Base-by-base conservation (phyloP, 495 filamentous ascomycete genomes). In the Xylaria grammica region DNA sequence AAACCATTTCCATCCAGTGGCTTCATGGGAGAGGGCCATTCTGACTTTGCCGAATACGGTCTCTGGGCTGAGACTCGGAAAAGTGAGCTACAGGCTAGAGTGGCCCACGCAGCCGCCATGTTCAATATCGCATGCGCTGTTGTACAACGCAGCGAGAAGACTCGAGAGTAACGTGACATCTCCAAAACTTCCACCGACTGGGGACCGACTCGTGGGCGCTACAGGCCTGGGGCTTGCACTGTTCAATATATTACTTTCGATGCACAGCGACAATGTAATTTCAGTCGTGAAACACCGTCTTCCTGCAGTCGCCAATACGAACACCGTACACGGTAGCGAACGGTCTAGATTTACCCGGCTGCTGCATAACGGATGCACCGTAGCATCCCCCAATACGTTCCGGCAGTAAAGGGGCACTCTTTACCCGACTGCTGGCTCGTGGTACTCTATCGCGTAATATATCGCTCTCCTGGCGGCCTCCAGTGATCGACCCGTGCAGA, bases 111-210 rank as follows among this genome's bases (percentile, higher is more conserved):
- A 36, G 11, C 6, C 34, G 6, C 34, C 34, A 36, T 5, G 34
- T n/a, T 36, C 6, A 36, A 11, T 36, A 36, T 36, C 11, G 34
- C 34, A 36, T 36, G 15, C 17, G 40, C 40, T 42, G 40, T 15
- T 17, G 40, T 42, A 42, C n/a, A n/a, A n/a, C n/a, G n/a, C n/a
- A n/a, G n/a, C n/a, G n/a, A n/a, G n/a, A n/a, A 26, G 24, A 5
- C 7, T 17, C 11, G 17, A 42, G 5, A 46, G 60, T 63, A 63
- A 63, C 60, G 60, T 63, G 60, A 63, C 60, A 63, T 63, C 29
- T 40, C 20, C 5, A 27, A 38, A 20, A 7, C 49, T 32, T 20
- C 30, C 34, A 13, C 56, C 10, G 29, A 26, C 56, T 46, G 56
- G 27, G 19, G 29, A 26, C 56, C 34, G 56, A n/a, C 10, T 32